Evolutionary conservation across 1,284 basidiomycete species (phyloP), one percentile per base, ranked within the genome.

Genomic region (Cutaneotrichosporon sp.): DNA sequence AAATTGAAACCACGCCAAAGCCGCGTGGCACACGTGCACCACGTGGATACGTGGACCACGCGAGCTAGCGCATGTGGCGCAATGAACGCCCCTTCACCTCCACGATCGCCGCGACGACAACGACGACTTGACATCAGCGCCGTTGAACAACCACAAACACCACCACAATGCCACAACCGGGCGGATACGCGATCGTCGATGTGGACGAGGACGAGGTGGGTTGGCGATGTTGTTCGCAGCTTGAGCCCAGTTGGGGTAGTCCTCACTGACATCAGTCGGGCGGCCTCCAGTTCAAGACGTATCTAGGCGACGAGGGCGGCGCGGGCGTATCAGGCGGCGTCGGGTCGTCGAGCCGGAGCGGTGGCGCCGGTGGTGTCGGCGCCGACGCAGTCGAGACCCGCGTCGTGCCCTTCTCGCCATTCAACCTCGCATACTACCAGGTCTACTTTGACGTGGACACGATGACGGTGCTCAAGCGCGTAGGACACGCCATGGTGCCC

Each of bases 361-460:
- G 26, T 10, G 26, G 26, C 26, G 26, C 7, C 26, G 26, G 26
- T 10, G 26, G 26, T 30, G 26, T 5, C 26, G 26, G 26, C n/a
- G 38, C 20, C 34, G 34, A 15, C 33, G 49, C 22, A 15, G 42
- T 34, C 4, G 51, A 35, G 26, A 23, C 26, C n/a, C 41, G 30
- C 56, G 42, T 53, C 62, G 68, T 66, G 33, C 70, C 70, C 4
- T 71, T 64, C 52, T 74, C 69, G 18, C 60, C 66, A n/a, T 75
- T 78, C 68, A 73, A 75, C 48, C 53, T 77, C n/a, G 73, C 73
- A 4, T 75, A 74, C 58, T 77, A 78, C 58, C 74, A 55, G 61
- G 55, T 64, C n/a, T 77, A 77, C 65, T 79, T 79, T 61, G 77
- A 78, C 55, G 73, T 79, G 48, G 76, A 77, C 55, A 76, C 73